Percentiles rank a stretch among this genome's conserved stretches.
Conservation (phyloP, 1,139 yeast species). For the Sugiyamaella japonica region DNA sequence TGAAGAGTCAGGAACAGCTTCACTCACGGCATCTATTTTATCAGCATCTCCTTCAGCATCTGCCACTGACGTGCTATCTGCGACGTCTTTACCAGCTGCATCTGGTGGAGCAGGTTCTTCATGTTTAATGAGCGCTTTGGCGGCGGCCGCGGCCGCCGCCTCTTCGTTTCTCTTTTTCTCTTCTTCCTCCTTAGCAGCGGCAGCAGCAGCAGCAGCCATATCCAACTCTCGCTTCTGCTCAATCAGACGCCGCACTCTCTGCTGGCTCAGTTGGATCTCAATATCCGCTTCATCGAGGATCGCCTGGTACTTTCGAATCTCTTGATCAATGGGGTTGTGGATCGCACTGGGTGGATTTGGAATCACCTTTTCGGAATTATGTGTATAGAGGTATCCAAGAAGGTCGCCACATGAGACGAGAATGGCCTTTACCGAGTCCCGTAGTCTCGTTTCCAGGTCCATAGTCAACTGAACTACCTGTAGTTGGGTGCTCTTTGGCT, state of each 20-base stretch:
- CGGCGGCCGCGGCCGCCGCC: slow-evolving; percentile 4
- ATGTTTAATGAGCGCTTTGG: neutral
- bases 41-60: neutral
- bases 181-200: neutral
- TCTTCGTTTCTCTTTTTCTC: neutral
- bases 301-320: slow-evolving; percentile 28
- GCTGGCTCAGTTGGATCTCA: slow-evolving; percentile 29
- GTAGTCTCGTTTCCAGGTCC: slow-evolving; percentile 17
- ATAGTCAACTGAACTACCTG: neutral
- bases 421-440: slow-evolving; percentile 21
- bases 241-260: slow-evolving; percentile 20
- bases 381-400: slow-evolving; percentile 27
- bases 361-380: slow-evolving; percentile 27
- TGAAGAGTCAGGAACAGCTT: slow-evolving; percentile 17
- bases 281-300: slow-evolving; percentile 31
- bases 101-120: too few relatives aligned
- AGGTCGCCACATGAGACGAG: slow-evolving; percentile 33
- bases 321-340: slow-evolving; percentile 30
- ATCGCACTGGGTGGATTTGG: slow-evolving; percentile 33
- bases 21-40: neutral
- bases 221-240: slow-evolving; percentile 8
- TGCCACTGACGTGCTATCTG: neutral
- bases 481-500: too few relatives aligned
- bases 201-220: slow-evolving; percentile 7
- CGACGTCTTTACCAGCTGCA: neutral